phyloP scores from a whole-genome alignment of 768 basidiomycete genomes.

The Termitomyces sp. region DNA sequence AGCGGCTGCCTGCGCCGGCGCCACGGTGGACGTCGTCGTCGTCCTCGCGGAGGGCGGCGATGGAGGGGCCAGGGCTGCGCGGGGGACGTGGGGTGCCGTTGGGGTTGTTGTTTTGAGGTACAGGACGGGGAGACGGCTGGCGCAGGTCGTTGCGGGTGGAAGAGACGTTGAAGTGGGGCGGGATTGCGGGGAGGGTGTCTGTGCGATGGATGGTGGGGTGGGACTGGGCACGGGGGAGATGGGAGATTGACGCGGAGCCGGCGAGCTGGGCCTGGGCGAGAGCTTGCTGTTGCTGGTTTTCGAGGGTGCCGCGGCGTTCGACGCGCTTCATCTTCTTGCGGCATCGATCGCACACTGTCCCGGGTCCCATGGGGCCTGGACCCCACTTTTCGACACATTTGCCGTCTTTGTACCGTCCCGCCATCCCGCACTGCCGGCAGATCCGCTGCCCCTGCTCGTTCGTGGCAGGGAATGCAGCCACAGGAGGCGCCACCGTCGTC shows the following conservation, averaged over 20 bases:
- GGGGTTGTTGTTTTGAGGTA: not conserved
- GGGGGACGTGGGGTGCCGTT: conserved; percentile 5
- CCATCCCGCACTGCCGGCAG: conserved; percentile 70
- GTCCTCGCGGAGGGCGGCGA: not conserved
- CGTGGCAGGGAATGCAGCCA: conserved; percentile 36
- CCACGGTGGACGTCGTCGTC: not conserved
- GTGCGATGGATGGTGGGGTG: conserved; percentile 10
- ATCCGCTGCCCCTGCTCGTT: conserved; percentile 71
- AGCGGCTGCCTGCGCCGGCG: conserved; percentile 6
- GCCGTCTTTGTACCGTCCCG: conserved; percentile 78
- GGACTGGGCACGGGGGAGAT: conserved; percentile 6
- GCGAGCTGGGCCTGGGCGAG: not conserved
- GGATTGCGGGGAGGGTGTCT: conserved; percentile 16
- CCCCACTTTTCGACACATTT: conserved; percentile 91
- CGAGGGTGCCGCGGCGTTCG: conserved; percentile 67
- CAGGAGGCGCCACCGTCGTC: conserved; percentile 10
- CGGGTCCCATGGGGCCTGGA: conserved; percentile 78
- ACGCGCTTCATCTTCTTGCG: conserved; percentile 87
- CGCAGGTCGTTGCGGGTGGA: conserved; percentile 2
- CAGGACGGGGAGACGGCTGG: conserved; percentile 1
- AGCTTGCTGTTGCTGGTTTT: conserved; percentile 19
- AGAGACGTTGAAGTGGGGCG: conserved; percentile 5
- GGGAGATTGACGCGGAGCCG: conserved; percentile 5
- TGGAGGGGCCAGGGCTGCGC: conserved; percentile 10
- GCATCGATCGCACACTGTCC: conserved; percentile 81